phyloP scores from a whole-genome alignment of 1,139 yeast species.

The Taphrina sp. region DNA sequence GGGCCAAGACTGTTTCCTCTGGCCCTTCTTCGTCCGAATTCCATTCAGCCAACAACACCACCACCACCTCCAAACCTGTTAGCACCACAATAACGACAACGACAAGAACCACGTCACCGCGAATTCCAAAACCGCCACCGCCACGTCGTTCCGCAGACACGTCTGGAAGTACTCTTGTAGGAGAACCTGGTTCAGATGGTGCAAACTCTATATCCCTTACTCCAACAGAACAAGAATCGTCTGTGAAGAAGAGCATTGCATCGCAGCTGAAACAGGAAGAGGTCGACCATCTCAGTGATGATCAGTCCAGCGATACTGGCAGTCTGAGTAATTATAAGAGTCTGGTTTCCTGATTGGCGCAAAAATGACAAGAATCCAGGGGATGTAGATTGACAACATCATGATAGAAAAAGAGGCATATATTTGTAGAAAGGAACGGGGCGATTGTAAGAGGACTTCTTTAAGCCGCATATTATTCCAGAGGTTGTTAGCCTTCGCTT shows the following conservation, averaged over 20 bases:
- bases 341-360: too few relatives aligned
- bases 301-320: background rate
- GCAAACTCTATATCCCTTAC: background rate
- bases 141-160: background rate
- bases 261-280: background rate
- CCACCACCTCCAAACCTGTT: conserved; percentile 3
- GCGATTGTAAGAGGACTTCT: too few relatives aligned
- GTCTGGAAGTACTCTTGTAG: background rate
- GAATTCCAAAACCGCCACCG: background rate
- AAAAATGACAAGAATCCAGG: too few relatives aligned
- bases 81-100: too few relatives aligned
- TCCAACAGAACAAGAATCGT: background rate
- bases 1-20: conserved; percentile 1
- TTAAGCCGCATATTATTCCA: too few relatives aligned
- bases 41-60: conserved; percentile 10
- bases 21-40: background rate
- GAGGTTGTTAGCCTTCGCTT: too few relatives aligned
- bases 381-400: too few relatives aligned
- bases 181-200: background rate
- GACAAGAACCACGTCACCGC: background rate
- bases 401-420: too few relatives aligned
- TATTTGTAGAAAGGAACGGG: too few relatives aligned
- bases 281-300: conserved; percentile 10
- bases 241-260: background rate
- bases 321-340: conserved; percentile 4